Evolutionary conservation across 2,329 filamentous ascomycete genomes (phyloP), one percentile per base, ranked within the genome.

Genomic region (Fusarium odoratissimum): DNA sequence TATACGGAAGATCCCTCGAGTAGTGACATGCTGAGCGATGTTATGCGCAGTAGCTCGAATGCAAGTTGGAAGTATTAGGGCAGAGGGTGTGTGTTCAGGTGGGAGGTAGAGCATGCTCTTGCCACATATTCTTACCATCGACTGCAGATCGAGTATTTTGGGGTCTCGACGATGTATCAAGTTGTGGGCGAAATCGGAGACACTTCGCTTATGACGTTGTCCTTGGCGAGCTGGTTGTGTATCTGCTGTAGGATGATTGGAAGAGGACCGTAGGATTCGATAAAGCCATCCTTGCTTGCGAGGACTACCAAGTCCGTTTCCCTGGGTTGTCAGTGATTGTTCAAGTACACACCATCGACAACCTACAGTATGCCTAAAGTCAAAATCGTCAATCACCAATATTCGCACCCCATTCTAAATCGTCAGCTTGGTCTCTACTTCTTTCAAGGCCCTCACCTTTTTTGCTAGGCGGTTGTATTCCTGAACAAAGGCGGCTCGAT

Each of bases 31-130:
- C 52, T 91, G 88, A 6, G 90, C 84, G 14, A 93, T 84, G 77
- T 90, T 86, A 71, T 92, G 89, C n/a, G 88, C 90, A 13, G 89
- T 90, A 14, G 91, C 91, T 48, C 91, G 89, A 54, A 93, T 84
- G 72, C 91, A 91, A 8, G 91, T 92, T 13, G 91, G 91, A 35
- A 93, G 80, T 23, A 88, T 81, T 31, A 93, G 80, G 30, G 86
- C 86, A 23, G 86, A 84, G 2, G 89, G 86, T 7, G 89, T 83
- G 73, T 91, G 89, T 59, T 90, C 89, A 6, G 83, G 72, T 2
- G 90, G 90, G 13, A 93, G 82, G 73, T 90, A 88, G 52, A 93
- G 81, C 35, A 88, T 80, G 76, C 89, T 91, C 77, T 89, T 89
- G 41, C 91, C 91, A 71, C 89, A 90, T 35, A 92, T 79, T 16